Base-by-base conservation (phyloP, 495 filamentous ascomycete species). In the Aspergillus olivimuriae region DNA sequence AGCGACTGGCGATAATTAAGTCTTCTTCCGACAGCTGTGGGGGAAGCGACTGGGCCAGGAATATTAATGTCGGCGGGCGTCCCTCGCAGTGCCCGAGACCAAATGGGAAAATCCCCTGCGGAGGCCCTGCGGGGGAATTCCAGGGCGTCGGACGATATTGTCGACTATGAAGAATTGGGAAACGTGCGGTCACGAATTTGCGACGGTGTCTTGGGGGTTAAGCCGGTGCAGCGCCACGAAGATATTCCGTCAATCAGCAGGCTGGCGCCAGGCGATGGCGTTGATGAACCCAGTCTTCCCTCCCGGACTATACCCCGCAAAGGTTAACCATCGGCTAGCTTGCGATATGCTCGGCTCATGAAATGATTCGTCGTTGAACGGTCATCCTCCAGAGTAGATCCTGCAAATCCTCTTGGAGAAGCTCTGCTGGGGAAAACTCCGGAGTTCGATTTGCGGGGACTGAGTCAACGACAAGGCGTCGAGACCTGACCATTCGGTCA, bases 171-270 rank as follows among this genome's bases (percentile, higher is more conserved):
- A 37, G 32, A 34, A 26, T 14, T 31, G 35, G 14, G 14, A 14
- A 38, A 16, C 9, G 23, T 30, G 24, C 39, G 21, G 43, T 32
- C 23, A 20, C 23, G 34, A 33, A n/a, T n/a, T 34, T 41, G 47
- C 41, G 45, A 41, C 47, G 43, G 36, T 39, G 44, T 38, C 37
- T 44, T 53, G 50, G 47, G 16, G 42, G 23, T 46, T 41, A 34
- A 41, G 54, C 54, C 49, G 30, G 45, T 40, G 39, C 34, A 18
- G 31, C 22, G 39, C 47, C 45, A 42, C 33, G 26, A 52, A 18
- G 44, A 56, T 61, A 26, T 65, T 61, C 63, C 63, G 41, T 65
- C 63, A 67, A 67, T 67, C 61, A 65, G 36, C 41, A 37, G 9
- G 18, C 45, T 21, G 11, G 37, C 24, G 34, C 23, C 11, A 31